Percentiles rank a stretch among this genome's conserved stretches.
phyloP scores from a whole-genome alignment of 1,284 basidiomycete genomes.

The Puccinia hordei region DNA sequence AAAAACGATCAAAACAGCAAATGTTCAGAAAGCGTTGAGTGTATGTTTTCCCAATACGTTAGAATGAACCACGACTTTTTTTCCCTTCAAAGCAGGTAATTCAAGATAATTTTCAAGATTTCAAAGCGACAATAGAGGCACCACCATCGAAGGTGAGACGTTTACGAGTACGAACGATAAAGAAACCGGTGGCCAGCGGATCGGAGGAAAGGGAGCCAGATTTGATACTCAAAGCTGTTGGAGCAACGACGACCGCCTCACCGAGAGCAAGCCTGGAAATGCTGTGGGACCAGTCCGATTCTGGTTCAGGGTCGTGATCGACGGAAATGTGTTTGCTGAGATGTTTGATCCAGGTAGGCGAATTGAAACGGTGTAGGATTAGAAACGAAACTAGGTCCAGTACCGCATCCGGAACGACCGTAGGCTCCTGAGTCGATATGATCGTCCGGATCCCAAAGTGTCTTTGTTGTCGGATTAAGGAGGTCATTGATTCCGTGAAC shows the following conservation, averaged over 20 bases:
- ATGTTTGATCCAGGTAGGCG: conserved; percentile 44
- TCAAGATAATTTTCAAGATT: not conserved
- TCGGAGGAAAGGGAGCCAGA: not conserved
- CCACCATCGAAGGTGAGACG: conserved; percentile 44
- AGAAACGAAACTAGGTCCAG: conserved; percentile 32
- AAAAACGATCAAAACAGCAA: too few species aligned
- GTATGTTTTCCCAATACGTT: too few species aligned
- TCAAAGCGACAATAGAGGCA: conserved; percentile 20
- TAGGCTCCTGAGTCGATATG: conserved; percentile 49
- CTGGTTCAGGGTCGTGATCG: conserved; percentile 1
- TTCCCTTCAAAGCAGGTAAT: not conserved
- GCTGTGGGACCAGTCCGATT: not conserved
- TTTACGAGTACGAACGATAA: conserved; percentile 40
- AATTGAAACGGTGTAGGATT: conserved; percentile 43
- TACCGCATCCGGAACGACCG: conserved; percentile 39
- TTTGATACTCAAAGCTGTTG: conserved; percentile 29
- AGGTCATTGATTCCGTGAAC: conserved; percentile 32
- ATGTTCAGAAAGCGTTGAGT: too few species aligned
- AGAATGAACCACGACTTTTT: too few species aligned
- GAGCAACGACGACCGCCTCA: conserved; percentile 35
- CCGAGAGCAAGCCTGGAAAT: not conserved
- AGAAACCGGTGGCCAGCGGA: conserved; percentile 31
- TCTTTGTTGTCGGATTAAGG: conserved; percentile 49
- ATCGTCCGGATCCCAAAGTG: conserved; percentile 49
- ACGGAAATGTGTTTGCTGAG: conserved; percentile 32